Conservation (phyloP, 2,329 filamentous ascomycete genomes). For the Nothophoma quercina region DNA sequence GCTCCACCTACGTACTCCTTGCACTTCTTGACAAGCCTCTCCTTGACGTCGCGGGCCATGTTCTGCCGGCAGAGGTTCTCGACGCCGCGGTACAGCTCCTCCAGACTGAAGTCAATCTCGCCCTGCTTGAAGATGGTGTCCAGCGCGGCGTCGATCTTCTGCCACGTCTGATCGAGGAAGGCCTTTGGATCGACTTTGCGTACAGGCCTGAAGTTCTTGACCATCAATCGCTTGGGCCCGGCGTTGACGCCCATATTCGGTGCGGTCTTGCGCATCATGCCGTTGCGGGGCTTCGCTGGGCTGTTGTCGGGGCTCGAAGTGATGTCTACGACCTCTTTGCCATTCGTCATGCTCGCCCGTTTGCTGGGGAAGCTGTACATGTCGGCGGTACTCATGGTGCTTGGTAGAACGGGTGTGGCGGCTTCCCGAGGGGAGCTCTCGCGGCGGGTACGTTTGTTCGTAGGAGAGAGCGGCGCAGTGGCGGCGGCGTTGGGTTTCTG, state of each 20-base stretch:
- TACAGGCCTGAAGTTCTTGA: constrained; percentile 83
- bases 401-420: constrained; percentile 16
- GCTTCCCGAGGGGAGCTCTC: constrained; percentile 31
- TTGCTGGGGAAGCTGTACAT: constrained; percentile 49
- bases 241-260: constrained; percentile 71
- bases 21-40: constrained; percentile 70
- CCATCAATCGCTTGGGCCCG: constrained; percentile 85
- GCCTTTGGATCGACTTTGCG: constrained; percentile 71
- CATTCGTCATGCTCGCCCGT: constrained; percentile 22
- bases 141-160: constrained; percentile 76
- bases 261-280: constrained; percentile 47
- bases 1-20: constrained; percentile 66
- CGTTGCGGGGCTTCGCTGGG: constrained; percentile 52
- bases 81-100: constrained; percentile 87
- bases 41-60: constrained; percentile 72
- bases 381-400: constrained; percentile 41
- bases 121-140: constrained; percentile 74
- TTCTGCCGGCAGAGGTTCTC: constrained; percentile 90
- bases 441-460: constrained; percentile 41
- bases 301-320: constrained; percentile 51
- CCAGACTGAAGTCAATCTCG: constrained; percentile 71
- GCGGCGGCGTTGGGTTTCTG: constrained; percentile 40
- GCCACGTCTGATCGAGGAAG: constrained; percentile 80
- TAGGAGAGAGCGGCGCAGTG: constrained; percentile 38
- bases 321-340: constrained; percentile 37